Evolutionary conservation across 768 basidiomycete species (phyloP).

Genomic region (Termitomyces sp.): DNA sequence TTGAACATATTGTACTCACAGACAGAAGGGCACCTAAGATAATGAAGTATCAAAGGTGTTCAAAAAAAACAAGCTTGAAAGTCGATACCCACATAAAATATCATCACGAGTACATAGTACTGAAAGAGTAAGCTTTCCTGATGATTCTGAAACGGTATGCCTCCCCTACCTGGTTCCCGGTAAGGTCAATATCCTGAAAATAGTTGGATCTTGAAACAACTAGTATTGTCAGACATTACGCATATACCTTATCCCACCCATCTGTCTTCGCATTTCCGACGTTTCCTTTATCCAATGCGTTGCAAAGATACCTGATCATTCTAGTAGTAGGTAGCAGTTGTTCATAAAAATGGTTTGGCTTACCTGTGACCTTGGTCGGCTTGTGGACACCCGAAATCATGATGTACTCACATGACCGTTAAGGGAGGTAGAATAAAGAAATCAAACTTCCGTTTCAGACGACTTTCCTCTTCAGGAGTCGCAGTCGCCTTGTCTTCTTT

Average conservation of each 20-base stretch:
- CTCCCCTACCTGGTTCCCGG: slow-evolving; percentile 40
- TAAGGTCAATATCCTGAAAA: slow-evolving; percentile 39
- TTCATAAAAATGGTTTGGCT: neutral
- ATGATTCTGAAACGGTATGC: neutral
- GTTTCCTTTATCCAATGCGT: slow-evolving; percentile 50
- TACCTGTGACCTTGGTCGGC: neutral
- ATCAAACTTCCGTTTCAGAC: slow-evolving; percentile 42
- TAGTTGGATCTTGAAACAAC: neutral
- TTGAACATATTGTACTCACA: slow-evolving; percentile 29
- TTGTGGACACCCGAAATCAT: neutral
- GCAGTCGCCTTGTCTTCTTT: slow-evolving; percentile 18
- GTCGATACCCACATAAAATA: slow-evolving; percentile 37
- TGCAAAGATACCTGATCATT: slow-evolving; percentile 43
- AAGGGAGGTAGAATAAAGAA: slow-evolving; percentile 40
- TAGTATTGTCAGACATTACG: neutral
- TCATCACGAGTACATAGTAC: slow-evolving; percentile 50
- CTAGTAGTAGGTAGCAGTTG: neutral
- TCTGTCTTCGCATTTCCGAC: slow-evolving; percentile 54
- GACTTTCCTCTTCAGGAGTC: slow-evolving; percentile 12
- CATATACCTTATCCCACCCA: slow-evolving; percentile 44
- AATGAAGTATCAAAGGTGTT: neutral
- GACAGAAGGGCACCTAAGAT: slow-evolving; percentile 41
- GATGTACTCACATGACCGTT: slow-evolving; percentile 36
- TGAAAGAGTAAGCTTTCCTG: slow-evolving; percentile 12
- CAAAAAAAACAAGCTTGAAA: neutral